These are phyloP conservation scores for Coemansia reversa DNA, from an alignment of 192 early-diverging fungal genomes.

Conservation along the genomic window DNA sequence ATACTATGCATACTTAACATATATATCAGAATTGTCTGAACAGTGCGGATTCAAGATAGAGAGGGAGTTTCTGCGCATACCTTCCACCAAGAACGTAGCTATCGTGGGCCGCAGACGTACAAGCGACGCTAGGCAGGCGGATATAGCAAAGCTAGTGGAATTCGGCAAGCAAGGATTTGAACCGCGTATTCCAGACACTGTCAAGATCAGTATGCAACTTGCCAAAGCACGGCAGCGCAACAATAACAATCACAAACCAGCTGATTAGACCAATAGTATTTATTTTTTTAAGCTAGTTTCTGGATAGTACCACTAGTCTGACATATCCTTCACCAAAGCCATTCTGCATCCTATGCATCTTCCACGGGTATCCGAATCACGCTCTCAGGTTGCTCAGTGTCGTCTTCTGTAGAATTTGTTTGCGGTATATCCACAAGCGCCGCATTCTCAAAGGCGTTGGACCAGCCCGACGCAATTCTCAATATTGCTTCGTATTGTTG, in stretches of 20 bases:
- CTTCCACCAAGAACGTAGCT: constrained; percentile 78
- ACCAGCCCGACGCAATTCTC: constrained; percentile 44
- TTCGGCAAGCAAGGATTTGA: constrained; percentile 23
- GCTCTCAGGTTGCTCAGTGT: constrained; percentile 45
- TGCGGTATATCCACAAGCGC: constrained; percentile 47
- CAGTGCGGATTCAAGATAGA: constrained; percentile 62
- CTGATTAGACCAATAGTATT: neutral
- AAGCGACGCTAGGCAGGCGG: neutral
- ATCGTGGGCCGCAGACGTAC: constrained; percentile 60
- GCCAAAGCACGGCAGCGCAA: constrained; percentile 30
- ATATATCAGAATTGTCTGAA: constrained; percentile 56
- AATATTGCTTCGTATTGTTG: constrained; percentile 47
- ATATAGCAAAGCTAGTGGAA: constrained; percentile 8
- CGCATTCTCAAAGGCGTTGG: constrained; percentile 49
- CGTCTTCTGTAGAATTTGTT: constrained; percentile 35
- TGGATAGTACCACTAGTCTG: too few relatives aligned
- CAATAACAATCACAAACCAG: neutral
- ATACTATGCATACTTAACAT: constrained; percentile 68
- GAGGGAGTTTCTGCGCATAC: constrained; percentile 70
- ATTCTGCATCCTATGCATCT: neutral
- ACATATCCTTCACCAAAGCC: neutral
- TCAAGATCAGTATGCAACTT: constrained; percentile 39
- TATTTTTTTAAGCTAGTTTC: neutral
- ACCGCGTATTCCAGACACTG: constrained; percentile 39
- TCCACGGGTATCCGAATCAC: constrained; percentile 51